A percentile compares a stretch with the other conserved stretches of the same genome.
Conservation (phyloP, 2,329 filamentous ascomycete species). For the Taxawa tesnikishii region DNA sequence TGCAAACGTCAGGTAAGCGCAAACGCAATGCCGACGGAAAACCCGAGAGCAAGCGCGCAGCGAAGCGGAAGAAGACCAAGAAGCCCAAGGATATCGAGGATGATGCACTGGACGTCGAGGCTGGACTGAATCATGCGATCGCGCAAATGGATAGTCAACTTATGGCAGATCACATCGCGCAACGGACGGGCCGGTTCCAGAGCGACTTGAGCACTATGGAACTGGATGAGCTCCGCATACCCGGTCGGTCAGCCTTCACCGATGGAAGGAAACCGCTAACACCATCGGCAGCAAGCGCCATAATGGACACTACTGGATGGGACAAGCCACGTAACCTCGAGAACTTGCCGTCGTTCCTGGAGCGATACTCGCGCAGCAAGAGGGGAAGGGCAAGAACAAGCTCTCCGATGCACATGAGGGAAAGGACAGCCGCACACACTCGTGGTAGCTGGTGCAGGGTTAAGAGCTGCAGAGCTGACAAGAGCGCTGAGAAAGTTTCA, state of each 20-base stretch:
- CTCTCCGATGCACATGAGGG: conserved; percentile 55
- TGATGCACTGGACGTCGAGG: conserved; percentile 34
- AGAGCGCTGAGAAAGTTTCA: conserved; percentile 68
- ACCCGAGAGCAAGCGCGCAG: conserved; percentile 20
- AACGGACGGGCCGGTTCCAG: conserved; percentile 66
- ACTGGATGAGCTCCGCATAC: conserved; percentile 67
- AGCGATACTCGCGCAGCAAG: conserved; percentile 25
- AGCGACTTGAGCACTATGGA: conserved; percentile 73
- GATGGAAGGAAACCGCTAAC: background rate
- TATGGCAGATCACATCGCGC: conserved; percentile 73
- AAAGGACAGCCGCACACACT: conserved; percentile 60
- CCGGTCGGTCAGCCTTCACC: conserved; percentile 42
- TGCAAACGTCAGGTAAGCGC: conserved; percentile 23
- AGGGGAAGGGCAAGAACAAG: conserved; percentile 21
- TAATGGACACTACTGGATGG: conserved; percentile 71
- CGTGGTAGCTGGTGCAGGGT: conserved; percentile 71
- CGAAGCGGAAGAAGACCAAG: conserved; percentile 51
- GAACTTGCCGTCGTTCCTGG: conserved; percentile 68
- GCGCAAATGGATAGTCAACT: conserved; percentile 71
- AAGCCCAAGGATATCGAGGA: conserved; percentile 48
- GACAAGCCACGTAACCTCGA: conserved; percentile 53
- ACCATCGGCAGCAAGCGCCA: conserved; percentile 19
- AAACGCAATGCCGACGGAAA: conserved; percentile 24
- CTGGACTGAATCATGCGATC: conserved; percentile 64
- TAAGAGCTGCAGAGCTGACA: conserved; percentile 75